These are phyloP conservation scores for Solanum commersonii DNA, from an alignment of 257 asterid species.

Conservation along the genomic window DNA sequence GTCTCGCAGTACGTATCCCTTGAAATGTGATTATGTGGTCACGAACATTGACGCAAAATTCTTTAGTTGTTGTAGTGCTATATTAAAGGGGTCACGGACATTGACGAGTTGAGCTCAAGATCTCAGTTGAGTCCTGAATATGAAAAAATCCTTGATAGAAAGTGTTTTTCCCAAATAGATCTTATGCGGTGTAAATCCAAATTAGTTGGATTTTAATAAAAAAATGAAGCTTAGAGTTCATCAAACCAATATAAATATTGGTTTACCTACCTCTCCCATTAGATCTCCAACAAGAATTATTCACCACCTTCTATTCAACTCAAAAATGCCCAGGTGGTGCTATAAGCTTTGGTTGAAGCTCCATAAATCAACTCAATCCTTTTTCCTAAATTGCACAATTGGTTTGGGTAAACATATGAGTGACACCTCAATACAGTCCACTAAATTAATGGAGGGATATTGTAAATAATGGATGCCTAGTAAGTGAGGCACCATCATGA, in stretches of 20 bases:
- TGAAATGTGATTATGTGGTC: not conserved
- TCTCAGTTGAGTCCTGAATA: not conserved
- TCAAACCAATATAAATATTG: not conserved
- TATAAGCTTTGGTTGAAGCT: not conserved
- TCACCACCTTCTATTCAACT: not conserved
- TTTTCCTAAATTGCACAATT: not conserved
- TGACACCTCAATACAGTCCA: not conserved
- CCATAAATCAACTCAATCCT: not conserved
- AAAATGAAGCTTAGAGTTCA: not conserved
- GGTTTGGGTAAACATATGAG: not conserved
- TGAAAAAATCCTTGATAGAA: not conserved
- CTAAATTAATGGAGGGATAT: not conserved
- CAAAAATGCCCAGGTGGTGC: not conserved
- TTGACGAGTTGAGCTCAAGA: too few species aligned
- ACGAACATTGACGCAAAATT: too few species aligned
- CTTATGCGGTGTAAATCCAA: not conserved
- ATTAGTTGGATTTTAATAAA: not conserved
- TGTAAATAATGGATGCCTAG: not conserved
- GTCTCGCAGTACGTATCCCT: not conserved
- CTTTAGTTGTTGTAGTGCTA: not conserved
- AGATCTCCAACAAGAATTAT: not conserved
- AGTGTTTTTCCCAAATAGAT: not conserved
- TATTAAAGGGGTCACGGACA: too few species aligned
- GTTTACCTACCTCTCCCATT: not conserved
- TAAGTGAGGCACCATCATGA: not conserved